Evolutionary conservation across 208 protist species (phyloP), one percentile per base, ranked within the genome.

Genomic region (Trypanosoma lewisi): DNA sequence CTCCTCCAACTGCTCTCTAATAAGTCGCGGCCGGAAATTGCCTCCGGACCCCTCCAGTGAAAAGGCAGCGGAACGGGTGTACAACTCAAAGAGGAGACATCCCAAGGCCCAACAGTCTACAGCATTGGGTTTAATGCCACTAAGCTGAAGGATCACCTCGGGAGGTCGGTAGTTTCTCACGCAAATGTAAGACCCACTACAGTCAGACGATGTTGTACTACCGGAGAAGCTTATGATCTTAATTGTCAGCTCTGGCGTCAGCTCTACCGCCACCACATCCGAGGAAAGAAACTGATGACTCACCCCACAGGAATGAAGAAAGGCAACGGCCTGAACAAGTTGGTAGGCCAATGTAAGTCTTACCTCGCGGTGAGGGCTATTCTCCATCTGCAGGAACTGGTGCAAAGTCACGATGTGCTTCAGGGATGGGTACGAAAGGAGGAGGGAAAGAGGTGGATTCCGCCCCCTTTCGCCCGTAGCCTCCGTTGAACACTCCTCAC

Each of bases 61-160:
- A 27, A 70, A 75, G 17, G 54, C 63, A 21, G 54, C 62, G 27
- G 60, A 62, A 7, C 62, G 62, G 19, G 58, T 67, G 23, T 59
- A 44, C 5, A 75, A 48, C 42, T 75, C 69, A 64, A 75, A 75
- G 23, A 75, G 44, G 37, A 75, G 60, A 61, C 69, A 75, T 19
- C 69, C 69, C 12, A 75, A 52, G 3, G 63, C 62, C 69, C 69
- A 75, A 39, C 34, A 63, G 57, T 75, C 69, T 17, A 75, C 69
- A 2, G 19, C 23, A 2, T 16, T 59, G 16, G 60, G 51, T 16
- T 73, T 55, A 53, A 67, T 73, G 36, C 57, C 63, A 33, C 60
- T 60, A 19, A 70, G 63, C 34, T 69, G 62, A 7, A 75, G 52
- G 23, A 75, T 47, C n/a, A 75, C 69, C 47, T 75, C 69, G 36